phyloP scores from a whole-genome alignment of 805 yeast species.

The Sporopachydermia lactativora region DNA sequence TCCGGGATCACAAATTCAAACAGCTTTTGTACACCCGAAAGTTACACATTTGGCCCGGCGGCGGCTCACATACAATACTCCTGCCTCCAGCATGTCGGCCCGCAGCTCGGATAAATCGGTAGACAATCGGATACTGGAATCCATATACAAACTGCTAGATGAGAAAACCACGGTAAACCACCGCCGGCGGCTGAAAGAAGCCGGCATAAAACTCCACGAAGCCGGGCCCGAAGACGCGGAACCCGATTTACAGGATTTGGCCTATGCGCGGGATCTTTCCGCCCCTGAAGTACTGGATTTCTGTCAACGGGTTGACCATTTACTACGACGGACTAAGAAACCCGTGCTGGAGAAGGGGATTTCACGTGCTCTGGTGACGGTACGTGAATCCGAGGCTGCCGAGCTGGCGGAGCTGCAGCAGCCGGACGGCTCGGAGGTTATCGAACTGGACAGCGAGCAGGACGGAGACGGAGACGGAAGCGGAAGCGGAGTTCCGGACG shows the following conservation, averaged over 20 bases:
- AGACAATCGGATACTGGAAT: conserved; percentile 42
- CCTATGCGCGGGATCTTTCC: conserved; percentile 46
- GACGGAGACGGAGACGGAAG: conserved; percentile 26
- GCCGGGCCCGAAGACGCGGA: conserved; percentile 16
- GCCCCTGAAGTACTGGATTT: conserved; percentile 37
- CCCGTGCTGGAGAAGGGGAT: conserved; percentile 48
- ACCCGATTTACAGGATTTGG: conserved; percentile 25
- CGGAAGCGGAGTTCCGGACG: conserved; percentile 40
- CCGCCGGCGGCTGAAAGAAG: conserved; percentile 18
- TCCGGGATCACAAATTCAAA: too few relatives aligned
- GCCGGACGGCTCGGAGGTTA: conserved; percentile 17
- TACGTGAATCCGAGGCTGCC: conserved; percentile 44
- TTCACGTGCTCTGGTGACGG: conserved; percentile 38
- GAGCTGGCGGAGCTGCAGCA: conserved; percentile 8
- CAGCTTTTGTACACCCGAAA: too few relatives aligned
- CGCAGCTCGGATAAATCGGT: conserved; percentile 12
- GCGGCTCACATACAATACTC: too few relatives aligned
- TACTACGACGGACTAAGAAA: conserved; percentile 57
- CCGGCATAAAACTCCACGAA: conserved; percentile 22
- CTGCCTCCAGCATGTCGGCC: too few relatives aligned
- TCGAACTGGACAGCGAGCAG: conserved; percentile 24
- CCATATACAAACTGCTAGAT: conserved; percentile 43
- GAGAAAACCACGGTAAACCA: conserved; percentile 36
- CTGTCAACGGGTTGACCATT: conserved; percentile 50
- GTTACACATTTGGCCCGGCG: too few relatives aligned